Evolutionary conservation across 1,284 basidiomycete genomes (phyloP).

Genomic region (Rhodotorula sp.): DNA sequence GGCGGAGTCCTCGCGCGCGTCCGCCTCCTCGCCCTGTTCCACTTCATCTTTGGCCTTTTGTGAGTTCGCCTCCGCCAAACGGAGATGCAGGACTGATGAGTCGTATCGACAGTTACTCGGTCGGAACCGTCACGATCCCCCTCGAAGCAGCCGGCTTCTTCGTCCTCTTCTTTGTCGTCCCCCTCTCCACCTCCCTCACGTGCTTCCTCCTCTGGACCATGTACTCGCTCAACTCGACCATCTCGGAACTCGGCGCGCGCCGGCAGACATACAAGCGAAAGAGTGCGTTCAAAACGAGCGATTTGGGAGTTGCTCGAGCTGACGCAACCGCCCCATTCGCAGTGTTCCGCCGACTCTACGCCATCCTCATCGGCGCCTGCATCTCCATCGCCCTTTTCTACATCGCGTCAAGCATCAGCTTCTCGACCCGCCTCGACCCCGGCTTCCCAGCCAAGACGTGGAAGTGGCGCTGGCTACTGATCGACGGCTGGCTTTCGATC

Average conservation of each 20-base stretch:
- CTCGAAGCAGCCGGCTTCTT: constrained; percentile 60
- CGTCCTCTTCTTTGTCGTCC: constrained; percentile 55
- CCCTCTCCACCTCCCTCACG: constrained; percentile 87
- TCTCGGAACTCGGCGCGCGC: constrained; percentile 72
- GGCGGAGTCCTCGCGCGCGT: constrained; percentile 75
- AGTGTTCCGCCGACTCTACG: constrained; percentile 64
- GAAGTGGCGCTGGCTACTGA: constrained; percentile 88
- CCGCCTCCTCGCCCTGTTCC: constrained; percentile 69
- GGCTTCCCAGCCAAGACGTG: constrained; percentile 93
- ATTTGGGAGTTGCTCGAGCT: background rate
- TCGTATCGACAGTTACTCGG: constrained; percentile 65
- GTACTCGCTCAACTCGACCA: constrained; percentile 56
- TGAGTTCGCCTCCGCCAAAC: constrained; percentile 48
- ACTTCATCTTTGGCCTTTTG: constrained; percentile 86
- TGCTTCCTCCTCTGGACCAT: constrained; percentile 90
- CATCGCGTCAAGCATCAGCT: constrained; percentile 79
- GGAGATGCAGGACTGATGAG: background rate
- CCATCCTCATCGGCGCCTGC: constrained; percentile 81
- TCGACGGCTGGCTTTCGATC: constrained; percentile 83
- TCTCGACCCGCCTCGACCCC: constrained; percentile 85
- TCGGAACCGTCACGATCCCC: constrained; percentile 87
- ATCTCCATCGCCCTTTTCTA: constrained; percentile 85
- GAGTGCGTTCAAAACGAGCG: constrained; percentile 11
- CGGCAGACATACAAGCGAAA: constrained; percentile 76
- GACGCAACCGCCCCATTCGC: background rate